Evolutionary conservation across 2,329 filamentous ascomycete genomes (phyloP), one percentile per base, ranked within the genome.

Genomic region (Juglanconis oblonga): DNA sequence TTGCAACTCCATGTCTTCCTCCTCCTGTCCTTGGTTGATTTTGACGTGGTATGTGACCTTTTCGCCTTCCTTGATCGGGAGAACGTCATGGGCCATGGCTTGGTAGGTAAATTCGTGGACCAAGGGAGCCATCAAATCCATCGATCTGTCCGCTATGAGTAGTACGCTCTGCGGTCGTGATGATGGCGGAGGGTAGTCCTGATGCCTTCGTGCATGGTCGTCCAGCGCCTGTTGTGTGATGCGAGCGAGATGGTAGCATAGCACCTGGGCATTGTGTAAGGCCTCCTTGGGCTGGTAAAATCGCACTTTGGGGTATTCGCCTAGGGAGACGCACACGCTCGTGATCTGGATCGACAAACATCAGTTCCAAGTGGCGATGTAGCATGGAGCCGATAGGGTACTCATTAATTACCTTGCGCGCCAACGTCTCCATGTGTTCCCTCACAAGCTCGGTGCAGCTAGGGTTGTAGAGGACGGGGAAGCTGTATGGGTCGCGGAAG

Each of bases 31-130:
- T 67, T 92, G 86, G 65, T 96, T 95, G 64, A 95, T 80, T 2
- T 84, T 79, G 55, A 92, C 93, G 66, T 87, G 88, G 71, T 93
- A 99, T 0, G 89, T 92, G 9, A 96, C 84, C 72, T 95, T 97
- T 65, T 97, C 92, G 31, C 85, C 88, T 57, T 98, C 95, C 68
- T 90, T 87, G 70, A 99, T 92, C 0, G 90, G 89, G 35, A 99
- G 78, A 8, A 99, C 79, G 71, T 99, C 95, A 73, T 97, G 91
- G 3, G 92, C 94, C 94, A 99, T 98, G 54, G 95, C 92, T 74
- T 99, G 95, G 72, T 98, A 99, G 11, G 95, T 97, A 72, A 99
- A 97, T 70, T 99, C 95, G 75, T 99, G 95, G 4, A 98, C 72
- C 10, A 98, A 77, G 1, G 95, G 95, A 0, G 94, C 88, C 76